Evolutionary conservation across 441 rosid species (phyloP).

Genomic region (Flueggea neowawraea): DNA sequence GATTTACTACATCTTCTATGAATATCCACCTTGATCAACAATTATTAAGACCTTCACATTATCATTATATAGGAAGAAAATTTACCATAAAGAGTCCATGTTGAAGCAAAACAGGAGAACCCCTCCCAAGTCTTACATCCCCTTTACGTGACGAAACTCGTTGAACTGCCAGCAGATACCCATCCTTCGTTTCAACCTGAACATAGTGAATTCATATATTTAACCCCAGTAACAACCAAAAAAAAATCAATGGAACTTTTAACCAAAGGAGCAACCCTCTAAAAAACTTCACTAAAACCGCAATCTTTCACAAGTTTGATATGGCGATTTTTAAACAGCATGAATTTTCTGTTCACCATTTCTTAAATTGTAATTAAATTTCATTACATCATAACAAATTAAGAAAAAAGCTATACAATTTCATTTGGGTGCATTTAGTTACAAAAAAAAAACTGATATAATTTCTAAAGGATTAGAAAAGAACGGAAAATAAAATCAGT

Average conservation of each 20-base stretch:
- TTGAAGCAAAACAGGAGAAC: constrained; percentile 79
- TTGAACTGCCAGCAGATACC: constrained; percentile 73
- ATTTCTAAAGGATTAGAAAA: too few species aligned
- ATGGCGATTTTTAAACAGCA: too few species aligned
- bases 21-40: background rate
- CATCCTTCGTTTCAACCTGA: constrained; percentile 80
- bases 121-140: constrained; percentile 22
- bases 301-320: background rate
- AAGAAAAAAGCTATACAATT: too few species aligned
- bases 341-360: too few species aligned
- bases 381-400: too few species aligned
- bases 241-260: background rate
- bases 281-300: background rate
- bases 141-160: constrained; percentile 58
- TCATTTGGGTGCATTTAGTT: too few species aligned
- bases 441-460: too few species aligned
- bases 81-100: constrained; percentile 87
- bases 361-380: too few species aligned
- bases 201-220: background rate
- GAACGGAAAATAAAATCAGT: too few species aligned
- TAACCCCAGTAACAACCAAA: background rate
- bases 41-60: background rate
- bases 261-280: background rate
- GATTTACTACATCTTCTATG: too few species aligned
- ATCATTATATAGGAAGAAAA: background rate